A percentile compares a stretch with the other conserved stretches of the same genome.
Conservation (phyloP, 1,284 basidiomycete genomes). For the Marasmius sp. region DNA sequence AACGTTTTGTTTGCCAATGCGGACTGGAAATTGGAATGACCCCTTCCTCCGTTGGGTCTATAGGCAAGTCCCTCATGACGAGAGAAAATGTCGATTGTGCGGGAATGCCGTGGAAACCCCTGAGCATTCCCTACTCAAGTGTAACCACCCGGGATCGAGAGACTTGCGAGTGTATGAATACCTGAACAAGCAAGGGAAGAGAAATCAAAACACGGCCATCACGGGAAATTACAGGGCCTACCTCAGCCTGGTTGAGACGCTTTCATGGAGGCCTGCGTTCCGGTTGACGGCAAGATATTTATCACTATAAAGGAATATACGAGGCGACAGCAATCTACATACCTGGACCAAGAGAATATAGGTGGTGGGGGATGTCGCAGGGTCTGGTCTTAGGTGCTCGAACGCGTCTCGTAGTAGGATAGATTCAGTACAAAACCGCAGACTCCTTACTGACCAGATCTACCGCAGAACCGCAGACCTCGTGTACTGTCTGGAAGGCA, state of each 20-base stretch:
- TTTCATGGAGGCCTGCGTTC: background rate
- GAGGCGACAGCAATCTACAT: background rate
- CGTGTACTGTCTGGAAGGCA: too few species aligned
- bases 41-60: background rate
- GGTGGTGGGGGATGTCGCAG: background rate
- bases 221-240: background rate
- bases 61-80: background rate
- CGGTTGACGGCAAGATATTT: background rate
- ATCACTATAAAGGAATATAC: background rate
- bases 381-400: background rate
- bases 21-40: too few species aligned
- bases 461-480: too few species aligned
- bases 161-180: too few species aligned
- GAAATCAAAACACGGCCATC: background rate
- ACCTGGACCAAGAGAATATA: background rate
- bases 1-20: too few species aligned
- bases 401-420: too few species aligned
- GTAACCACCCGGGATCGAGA: background rate
- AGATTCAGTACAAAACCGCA: too few species aligned
- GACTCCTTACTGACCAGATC: too few species aligned
- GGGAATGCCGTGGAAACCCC: background rate
- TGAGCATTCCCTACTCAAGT: background rate
- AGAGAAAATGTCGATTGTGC: background rate
- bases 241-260: too few species aligned
- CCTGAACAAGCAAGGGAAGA: too few species aligned